Evolutionary conservation across 257 asterid species (phyloP).

Genomic region (Linaria vulgaris): DNA sequence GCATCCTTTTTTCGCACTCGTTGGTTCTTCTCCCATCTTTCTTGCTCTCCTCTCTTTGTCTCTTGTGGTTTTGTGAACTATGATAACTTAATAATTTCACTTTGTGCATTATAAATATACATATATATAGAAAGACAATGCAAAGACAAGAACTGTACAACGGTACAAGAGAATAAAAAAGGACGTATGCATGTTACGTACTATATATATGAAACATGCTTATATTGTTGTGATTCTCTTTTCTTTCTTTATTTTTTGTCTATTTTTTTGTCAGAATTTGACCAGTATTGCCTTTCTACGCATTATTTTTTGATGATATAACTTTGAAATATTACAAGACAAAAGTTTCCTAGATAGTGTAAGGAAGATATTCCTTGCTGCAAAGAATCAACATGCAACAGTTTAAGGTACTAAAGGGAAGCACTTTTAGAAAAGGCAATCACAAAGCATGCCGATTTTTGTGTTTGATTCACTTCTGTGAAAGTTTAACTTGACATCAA

Average conservation of each 20-base stretch:
- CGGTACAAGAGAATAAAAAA: conserved; percentile 20
- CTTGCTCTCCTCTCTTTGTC: neutral
- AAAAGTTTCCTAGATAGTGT: conserved; percentile 18
- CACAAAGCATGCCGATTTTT: neutral
- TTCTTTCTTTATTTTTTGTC: neutral
- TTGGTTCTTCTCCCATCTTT: conserved; percentile 30
- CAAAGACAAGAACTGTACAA: conserved; percentile 11
- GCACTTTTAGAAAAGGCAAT: conserved; percentile 21
- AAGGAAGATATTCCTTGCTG: conserved; percentile 20
- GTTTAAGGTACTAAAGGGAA: conserved; percentile 18
- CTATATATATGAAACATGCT: conserved; percentile 3
- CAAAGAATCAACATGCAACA: conserved; percentile 31
- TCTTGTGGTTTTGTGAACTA: neutral
- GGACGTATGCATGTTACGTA: conserved; percentile 26
- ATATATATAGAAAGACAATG: conserved; percentile 19
- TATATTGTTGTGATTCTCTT: neutral
- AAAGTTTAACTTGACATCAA: too few species aligned
- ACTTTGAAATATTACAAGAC: neutral
- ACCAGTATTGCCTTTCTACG: conserved; percentile 5
- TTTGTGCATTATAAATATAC: too few species aligned
- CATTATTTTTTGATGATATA: conserved; percentile 1
- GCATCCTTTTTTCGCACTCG: conserved; percentile 47
- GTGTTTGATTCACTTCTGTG: too few species aligned
- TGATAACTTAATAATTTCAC: too few species aligned
- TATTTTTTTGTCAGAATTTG: too few species aligned